A percentile compares a stretch with the other conserved stretches of the same genome.
phyloP scores from a whole-genome alignment of 2,329 filamentous ascomycete species.

The Talaromyces sp. region DNA sequence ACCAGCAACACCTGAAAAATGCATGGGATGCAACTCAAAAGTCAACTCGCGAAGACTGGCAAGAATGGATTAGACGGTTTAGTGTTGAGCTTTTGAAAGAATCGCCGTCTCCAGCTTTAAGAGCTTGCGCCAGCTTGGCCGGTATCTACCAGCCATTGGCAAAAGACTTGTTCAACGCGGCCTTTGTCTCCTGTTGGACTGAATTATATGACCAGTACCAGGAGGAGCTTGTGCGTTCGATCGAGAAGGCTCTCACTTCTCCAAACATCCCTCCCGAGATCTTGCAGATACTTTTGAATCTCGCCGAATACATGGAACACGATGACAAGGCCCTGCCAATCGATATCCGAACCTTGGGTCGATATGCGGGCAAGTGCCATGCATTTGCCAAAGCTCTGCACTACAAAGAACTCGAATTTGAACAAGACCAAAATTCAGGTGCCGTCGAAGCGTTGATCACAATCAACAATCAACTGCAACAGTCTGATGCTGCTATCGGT shows the following conservation, averaged over 20 bases:
- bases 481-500: constrained; percentile 96
- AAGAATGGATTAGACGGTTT: constrained; percentile 96
- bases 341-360: constrained; percentile 87
- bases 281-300: constrained; percentile 84
- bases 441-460: constrained; percentile 96
- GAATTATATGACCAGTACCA: constrained; percentile 96
- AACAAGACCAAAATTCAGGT: constrained; percentile 92
- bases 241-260: constrained; percentile 91
- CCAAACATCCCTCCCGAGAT: constrained; percentile 95
- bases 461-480: constrained; percentile 98
- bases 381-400: constrained; percentile 97
- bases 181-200: constrained; percentile 98
- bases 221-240: constrained; percentile 90
- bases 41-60: constrained; percentile 97
- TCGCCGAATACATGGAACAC: constrained; percentile 99
- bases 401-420: constrained; percentile 97
- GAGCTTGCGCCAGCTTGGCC: constrained; percentile 86
- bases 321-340: constrained; percentile 98
- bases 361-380: constrained; percentile 93
- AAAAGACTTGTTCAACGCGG: constrained; percentile 93
- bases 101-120: constrained; percentile 88
- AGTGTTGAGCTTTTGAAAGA: constrained; percentile 93
- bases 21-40: constrained; percentile 97
- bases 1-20: constrained; percentile 91
- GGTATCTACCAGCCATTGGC: constrained; percentile 88